phyloP scores from a whole-genome alignment of 805 yeast genomes.

The Wickerhamomyces alni region DNA sequence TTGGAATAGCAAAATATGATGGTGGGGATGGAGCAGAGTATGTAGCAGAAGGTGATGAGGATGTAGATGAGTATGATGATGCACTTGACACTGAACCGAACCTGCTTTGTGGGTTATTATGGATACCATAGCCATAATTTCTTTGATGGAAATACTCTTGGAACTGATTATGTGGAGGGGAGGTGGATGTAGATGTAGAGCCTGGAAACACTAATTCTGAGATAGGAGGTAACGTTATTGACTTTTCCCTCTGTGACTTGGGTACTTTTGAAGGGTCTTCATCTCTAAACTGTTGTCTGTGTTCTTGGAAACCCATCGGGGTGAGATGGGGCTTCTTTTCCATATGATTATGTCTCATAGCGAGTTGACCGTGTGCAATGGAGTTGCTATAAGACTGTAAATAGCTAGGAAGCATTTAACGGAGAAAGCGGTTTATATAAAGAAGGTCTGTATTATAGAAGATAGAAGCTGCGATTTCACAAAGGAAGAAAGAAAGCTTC shows the following conservation, averaged over 20 bases:
- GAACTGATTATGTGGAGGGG: neutral
- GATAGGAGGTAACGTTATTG: neutral
- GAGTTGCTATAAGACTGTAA: too few relatives aligned
- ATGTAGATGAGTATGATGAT: neutral
- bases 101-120: neutral
- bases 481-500: too few relatives aligned
- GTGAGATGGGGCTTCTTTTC: too few relatives aligned
- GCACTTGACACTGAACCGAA: neutral
- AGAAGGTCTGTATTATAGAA: too few relatives aligned
- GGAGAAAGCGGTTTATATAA: too few relatives aligned
- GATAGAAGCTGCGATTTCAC: too few relatives aligned
- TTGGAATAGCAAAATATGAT: neutral
- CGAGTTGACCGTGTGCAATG: too few relatives aligned
- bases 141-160: neutral
- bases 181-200: neutral
- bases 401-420: too few relatives aligned
- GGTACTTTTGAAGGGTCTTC: neutral
- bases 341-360: too few relatives aligned
- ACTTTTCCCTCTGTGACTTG: neutral
- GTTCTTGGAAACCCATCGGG: too few relatives aligned
- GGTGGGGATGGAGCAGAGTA: neutral
- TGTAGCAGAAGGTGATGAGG: neutral
- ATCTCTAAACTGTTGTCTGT: too few relatives aligned
- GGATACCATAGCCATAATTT: neutral
- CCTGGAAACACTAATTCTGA: neutral